These are phyloP conservation scores for Backusella luteola DNA, from an alignment of 192 early-diverging fungal species.

Conservation along the genomic window DNA sequence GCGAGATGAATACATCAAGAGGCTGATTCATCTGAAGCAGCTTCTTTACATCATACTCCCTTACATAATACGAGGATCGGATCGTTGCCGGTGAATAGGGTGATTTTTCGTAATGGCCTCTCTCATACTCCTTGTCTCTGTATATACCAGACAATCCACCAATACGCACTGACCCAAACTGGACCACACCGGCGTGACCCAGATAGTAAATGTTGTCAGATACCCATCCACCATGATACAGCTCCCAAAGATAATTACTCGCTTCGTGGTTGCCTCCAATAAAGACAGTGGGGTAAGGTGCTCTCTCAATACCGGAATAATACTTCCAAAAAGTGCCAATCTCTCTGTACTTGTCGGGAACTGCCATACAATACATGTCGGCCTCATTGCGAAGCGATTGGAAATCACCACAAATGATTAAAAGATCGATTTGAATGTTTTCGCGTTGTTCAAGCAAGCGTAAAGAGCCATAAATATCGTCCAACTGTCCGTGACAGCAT, in stretches of 20 bases:
- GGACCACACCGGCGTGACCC: slow-evolving; percentile 82
- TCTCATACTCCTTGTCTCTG: slow-evolving; percentile 57
- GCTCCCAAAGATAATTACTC: slow-evolving; percentile 90
- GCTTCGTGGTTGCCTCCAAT: slow-evolving; percentile 99
- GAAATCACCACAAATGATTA: slow-evolving; percentile 98
- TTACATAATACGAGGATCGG: slow-evolving; percentile 82
- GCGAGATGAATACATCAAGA: slow-evolving; percentile 88
- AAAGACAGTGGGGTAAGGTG: slow-evolving; percentile 90
- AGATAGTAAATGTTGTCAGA: slow-evolving; percentile 91
- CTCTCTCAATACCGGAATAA: slow-evolving; percentile 77
- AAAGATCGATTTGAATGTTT: slow-evolving; percentile 76
- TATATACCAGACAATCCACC: slow-evolving; percentile 94
- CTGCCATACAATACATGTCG: slow-evolving; percentile 80
- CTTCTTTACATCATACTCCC: slow-evolving; percentile 81
- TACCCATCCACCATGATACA: slow-evolving; percentile 97
- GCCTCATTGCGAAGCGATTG: slow-evolving; percentile 84
- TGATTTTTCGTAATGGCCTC: slow-evolving; percentile 72
- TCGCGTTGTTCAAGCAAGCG: slow-evolving; percentile 57
- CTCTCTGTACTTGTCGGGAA: slow-evolving; percentile 82
- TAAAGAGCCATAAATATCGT: slow-evolving; percentile 82
- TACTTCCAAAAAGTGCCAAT: slow-evolving; percentile 93
- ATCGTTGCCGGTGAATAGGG: slow-evolving; percentile 71
- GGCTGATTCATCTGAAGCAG: slow-evolving; percentile 70
- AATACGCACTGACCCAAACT: slow-evolving; percentile 88
- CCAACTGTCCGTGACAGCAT: slow-evolving; percentile 94